Conservation (phyloP, 2,329 filamentous ascomycete species). For the Cladosporium sp. region DNA sequence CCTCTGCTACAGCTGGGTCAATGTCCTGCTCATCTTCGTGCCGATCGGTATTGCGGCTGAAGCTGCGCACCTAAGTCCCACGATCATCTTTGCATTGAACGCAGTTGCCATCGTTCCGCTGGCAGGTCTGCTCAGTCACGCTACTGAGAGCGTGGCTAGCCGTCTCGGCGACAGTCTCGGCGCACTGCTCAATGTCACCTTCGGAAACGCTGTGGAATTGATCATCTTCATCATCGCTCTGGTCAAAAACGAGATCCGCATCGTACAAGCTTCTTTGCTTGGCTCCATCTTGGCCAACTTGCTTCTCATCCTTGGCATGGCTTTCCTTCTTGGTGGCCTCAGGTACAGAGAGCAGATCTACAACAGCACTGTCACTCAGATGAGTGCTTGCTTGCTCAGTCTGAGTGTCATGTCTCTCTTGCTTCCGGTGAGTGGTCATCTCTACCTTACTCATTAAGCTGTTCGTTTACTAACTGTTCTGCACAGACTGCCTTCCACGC, state of each 20-base stretch:
- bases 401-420: slow-evolving; percentile 84
- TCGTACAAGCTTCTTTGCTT: slow-evolving; percentile 83
- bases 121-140: slow-evolving; percentile 43
- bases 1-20: slow-evolving; percentile 69
- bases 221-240: slow-evolving; percentile 65
- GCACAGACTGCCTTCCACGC: slow-evolving; percentile 79
- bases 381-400: slow-evolving; percentile 89
- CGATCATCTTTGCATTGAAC: slow-evolving; percentile 47
- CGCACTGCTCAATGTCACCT: slow-evolving; percentile 47
- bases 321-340: slow-evolving; percentile 78
- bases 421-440: slow-evolving; percentile 55
- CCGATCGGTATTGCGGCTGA: slow-evolving; percentile 67
- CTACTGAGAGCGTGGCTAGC: slow-evolving; percentile 44
- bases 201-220: slow-evolving; percentile 48
- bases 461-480: slow-evolving; percentile 8
- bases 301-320: slow-evolving; percentile 85
- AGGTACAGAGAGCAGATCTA: slow-evolving; percentile 90
- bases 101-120: slow-evolving; percentile 47
- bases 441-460: background rate
- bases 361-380: slow-evolving; percentile 91
- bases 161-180: slow-evolving; percentile 44
- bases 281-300: slow-evolving; percentile 87
- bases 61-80: slow-evolving; percentile 33
- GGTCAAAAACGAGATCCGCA: slow-evolving; percentile 76
- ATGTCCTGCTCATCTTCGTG: slow-evolving; percentile 70